Percentiles rank a stretch among this genome's conserved stretches.
Evolutionary conservation across 164 flowering plant species (phyloP).

Genomic region (Pachysandra terminalis): DNA sequence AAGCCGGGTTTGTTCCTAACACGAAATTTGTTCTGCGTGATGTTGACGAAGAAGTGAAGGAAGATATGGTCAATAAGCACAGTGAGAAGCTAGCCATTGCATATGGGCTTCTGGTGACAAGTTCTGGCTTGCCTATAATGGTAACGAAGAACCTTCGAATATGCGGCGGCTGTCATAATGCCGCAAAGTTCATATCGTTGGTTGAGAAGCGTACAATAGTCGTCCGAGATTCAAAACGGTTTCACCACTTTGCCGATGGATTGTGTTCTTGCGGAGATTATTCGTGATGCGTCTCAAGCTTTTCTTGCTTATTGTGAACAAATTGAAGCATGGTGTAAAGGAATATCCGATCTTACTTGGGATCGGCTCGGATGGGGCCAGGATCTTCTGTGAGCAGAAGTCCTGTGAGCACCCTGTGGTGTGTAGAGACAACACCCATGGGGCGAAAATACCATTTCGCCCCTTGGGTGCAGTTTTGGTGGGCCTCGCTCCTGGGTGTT

Average conservation of each 20-base stretch:
- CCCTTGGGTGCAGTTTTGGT: no score
- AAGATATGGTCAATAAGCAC: conserved; percentile 36
- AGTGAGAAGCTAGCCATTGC: conserved; percentile 48
- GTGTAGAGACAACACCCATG: no score
- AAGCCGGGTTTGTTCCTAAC: conserved; percentile 30
- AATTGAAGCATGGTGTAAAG: not conserved
- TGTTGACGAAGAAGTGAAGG: conserved; percentile 37
- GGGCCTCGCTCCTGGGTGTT: no score
- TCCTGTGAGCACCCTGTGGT: no score
- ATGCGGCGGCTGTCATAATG: conserved; percentile 43
- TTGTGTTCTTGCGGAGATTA: no score
- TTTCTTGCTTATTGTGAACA: not conserved
- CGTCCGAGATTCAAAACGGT: conserved; percentile 40
- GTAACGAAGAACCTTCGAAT: conserved; percentile 44
- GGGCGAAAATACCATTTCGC: no score
- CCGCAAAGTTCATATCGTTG: conserved; percentile 30
- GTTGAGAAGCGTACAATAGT: conserved; percentile 31
- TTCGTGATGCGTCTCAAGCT: conserved; percentile 20
- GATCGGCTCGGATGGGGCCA: no score
- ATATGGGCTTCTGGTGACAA: conserved; percentile 34
- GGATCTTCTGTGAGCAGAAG: no score
- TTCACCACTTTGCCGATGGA: conserved; percentile 37
- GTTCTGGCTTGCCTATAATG: conserved; percentile 22
- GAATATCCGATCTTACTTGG: no score
- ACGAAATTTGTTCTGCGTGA: conserved; percentile 43